phyloP scores from a whole-genome alignment of 139 green algal genomes.

The Closterium sp. region DNA sequence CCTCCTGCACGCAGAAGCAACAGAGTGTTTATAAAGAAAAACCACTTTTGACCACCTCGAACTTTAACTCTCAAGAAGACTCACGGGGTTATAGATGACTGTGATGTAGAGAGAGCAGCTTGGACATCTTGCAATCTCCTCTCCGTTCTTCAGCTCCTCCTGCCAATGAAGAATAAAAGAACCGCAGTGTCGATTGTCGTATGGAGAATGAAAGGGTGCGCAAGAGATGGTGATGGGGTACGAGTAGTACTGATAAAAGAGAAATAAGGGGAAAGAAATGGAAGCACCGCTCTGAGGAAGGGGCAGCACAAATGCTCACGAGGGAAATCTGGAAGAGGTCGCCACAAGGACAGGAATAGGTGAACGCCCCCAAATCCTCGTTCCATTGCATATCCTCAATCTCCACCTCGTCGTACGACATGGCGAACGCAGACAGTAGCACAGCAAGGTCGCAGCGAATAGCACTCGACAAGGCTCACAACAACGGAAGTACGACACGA shows the following conservation, averaged over 20 bases:
- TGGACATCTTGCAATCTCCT: slow-evolving; percentile 93
- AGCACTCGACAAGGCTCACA: background rate
- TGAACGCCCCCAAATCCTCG: slow-evolving; percentile 85
- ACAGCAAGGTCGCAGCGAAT: background rate
- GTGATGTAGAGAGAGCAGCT: slow-evolving; percentile 89
- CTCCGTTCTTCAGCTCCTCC: slow-evolving; percentile 77
- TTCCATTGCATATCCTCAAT: slow-evolving; percentile 97
- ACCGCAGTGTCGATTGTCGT: background rate
- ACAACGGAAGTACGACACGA: background rate
- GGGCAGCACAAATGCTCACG: slow-evolving; percentile 17
- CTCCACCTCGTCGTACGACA: slow-evolving; percentile 88
- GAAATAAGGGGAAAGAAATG: too few relatives aligned
- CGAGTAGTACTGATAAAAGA: too few relatives aligned
- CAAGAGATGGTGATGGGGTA: too few relatives aligned
- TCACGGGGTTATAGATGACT: slow-evolving; percentile 86
- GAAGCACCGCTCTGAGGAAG: too few relatives aligned
- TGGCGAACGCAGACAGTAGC: slow-evolving; percentile 15
- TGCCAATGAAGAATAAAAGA: slow-evolving; percentile 20
- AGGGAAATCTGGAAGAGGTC: slow-evolving; percentile 92
- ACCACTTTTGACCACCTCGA: too few relatives aligned
- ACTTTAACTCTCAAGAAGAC: background rate
- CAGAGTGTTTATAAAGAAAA: background rate
- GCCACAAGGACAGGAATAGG: slow-evolving; percentile 83
- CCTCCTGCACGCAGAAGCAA: background rate
- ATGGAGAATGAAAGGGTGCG: background rate